Evolutionary conservation across 306 rosid genomes (phyloP), one percentile per base, ranked within the genome.

Genomic region (Senna siamea): DNA sequence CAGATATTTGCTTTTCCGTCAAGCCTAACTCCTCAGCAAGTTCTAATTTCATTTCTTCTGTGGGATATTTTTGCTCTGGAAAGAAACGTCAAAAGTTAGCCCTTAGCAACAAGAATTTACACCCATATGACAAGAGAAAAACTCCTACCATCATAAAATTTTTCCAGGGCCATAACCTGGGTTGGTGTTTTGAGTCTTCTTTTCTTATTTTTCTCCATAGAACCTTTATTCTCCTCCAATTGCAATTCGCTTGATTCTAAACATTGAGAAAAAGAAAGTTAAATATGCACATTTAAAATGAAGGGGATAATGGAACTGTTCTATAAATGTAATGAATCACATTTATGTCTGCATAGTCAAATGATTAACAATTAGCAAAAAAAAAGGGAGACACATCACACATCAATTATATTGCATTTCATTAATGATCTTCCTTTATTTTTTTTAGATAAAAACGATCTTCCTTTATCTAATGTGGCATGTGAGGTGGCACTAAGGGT

Each of bases 1-100:
- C 99, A 75, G 99, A 92, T 62, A 94, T 79, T 86, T 94, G 99
- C 80, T 94, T 92, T 82, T 89, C 97, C 63, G 99, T 87, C 87
- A 94, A 79, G 43, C 85, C 90, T 79, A 91, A 78, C 82, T 83
- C 82, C 64, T 79, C 98, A 0, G 97, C 87, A 77, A 94, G 85
- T 67, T 81, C 86, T 69, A 60, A 53, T 76, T 90, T 94, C 93
- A 89, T 87, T 82, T 92, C 96, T 78, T 94, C 99, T 1, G 92
- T 82, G 19, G 99, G 99, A 76, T 94, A 94, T 81, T 90, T 94
- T 77, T 88, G 90, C 83, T 90, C 99, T 94, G 88, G 35, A 75
- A 74, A 66, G 63, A 70, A 61, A 76, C 28, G 40, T 34, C 9
- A 52, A 26, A 76, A 17, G 41, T 62, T 51, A 66, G 52, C 75